Evolutionary conservation across 169 alveolate species (phyloP), one percentile per base, ranked within the genome.

Genomic region (Plasmodium knowlesi): DNA sequence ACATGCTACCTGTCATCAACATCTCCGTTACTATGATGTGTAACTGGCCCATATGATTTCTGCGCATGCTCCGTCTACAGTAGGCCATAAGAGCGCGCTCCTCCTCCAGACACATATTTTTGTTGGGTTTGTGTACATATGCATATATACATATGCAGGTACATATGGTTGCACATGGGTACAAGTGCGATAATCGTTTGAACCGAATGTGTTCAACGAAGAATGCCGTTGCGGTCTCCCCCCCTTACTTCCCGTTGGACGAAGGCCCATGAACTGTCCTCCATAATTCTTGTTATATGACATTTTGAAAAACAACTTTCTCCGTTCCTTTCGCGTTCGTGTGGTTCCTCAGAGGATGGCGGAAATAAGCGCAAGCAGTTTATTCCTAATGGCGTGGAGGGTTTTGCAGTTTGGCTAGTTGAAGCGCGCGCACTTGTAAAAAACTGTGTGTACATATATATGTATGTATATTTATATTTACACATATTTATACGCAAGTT

Each of bases 201-300:
- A 43, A 3, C 54, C 54, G 54, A 43, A 12, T 43, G 54, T n/a
- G 0, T 25, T 32, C 74, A 8, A 2, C 32, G 32, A 25, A 5
- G 74, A 14, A 5, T 16, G 32, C 34, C 32, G 72, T 61, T n/a
- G 34, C 37, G 32, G 25, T 61, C 74, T 9, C 19, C 10, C 28
- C 19, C 10, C 19, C 54, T 79, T 89, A 79, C 88, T 39, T 79
- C 41, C 83, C 12, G 8, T 41, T 61, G 37, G 71, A 28, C 94
- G 70, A 80, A 89, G 71, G 43, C 94, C 94, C 94, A 79, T 78
- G 74, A 89, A 89, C 46, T 89, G 94, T 19, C 94, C 94, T 32
- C 94, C 94, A 74, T 89, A 89, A 80, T 46, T 89, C 53, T 89
- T 89, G 57, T 89, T 86, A 41, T 86, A 86, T n/a, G 93, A 86